Evolutionary conservation across 352 stramenopile genomes (phyloP), one percentile per base, ranked within the genome.

Genomic region (Thraustochytrium sp.): DNA sequence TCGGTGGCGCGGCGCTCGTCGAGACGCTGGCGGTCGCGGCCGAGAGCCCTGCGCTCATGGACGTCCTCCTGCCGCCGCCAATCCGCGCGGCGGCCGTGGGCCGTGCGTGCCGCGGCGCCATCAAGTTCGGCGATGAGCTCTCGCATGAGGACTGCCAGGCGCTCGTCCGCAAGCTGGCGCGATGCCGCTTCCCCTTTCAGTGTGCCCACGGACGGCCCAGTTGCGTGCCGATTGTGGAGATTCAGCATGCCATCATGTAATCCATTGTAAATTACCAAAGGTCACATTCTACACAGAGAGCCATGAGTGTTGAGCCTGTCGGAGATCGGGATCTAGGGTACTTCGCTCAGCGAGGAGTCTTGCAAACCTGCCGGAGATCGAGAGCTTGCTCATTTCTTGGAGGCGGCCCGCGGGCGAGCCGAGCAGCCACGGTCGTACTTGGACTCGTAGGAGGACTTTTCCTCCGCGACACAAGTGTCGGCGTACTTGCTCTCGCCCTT

Each of bases 71-170:
- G 34, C 68, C 68, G 31, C 68, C 68, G 18, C 68, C 68, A 23
- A 72, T 80, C 53, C 68, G 68, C 13, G 26, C 13, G 21, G 68
- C 68, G 8, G 40, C 40, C 31, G 68, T 80, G 11, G 9, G 8
- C 26, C 48, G 68, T 5, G 68, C 68, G 29, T 80, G 68, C 53
- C 68, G 46, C 2, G 68, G 68, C 8, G 68, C 68, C 18, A 80
- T 80, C 13, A 80, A 80, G 38, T 80, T 80, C 31, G 68, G 68
- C 3, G 68, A 80, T 63, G 68, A 61, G 13, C 51, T 80, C 26
- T n/a, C 42, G 34, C 48, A 46, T 13, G 48, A 61, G 68, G 44
- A 80, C 44, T 80, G 68, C 8, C 21, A 31, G 31, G 21, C 21
- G 9, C 42, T 80, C 5, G 31, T 80, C 1, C 31, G 31, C 42